These are phyloP conservation scores for Trichoderma sp. DNA, from an alignment of 2,329 filamentous ascomycete genomes.

Conservation along the genomic window DNA sequence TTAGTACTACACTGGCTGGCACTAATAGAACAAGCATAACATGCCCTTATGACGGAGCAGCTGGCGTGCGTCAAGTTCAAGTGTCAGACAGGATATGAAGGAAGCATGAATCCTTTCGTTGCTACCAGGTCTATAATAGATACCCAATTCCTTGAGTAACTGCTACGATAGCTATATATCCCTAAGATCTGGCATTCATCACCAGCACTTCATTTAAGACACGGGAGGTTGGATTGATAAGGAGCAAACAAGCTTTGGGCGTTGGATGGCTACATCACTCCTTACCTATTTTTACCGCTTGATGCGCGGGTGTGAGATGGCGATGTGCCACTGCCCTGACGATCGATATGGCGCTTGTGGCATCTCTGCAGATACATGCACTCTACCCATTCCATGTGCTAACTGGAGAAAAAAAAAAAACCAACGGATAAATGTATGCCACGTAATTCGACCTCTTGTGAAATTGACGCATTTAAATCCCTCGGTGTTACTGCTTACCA, in stretches of 20 bases:
- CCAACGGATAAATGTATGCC: not conserved
- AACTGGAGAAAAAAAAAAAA: not conserved
- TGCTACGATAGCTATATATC: not conserved
- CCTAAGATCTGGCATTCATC: not conserved
- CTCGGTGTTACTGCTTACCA: not conserved
- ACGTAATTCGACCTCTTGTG: not conserved
- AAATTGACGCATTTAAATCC: not conserved
- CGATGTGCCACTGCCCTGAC: not conserved
- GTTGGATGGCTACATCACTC: not conserved
- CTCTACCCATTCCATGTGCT: not conserved
- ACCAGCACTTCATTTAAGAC: not conserved
- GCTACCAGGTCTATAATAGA: no score
- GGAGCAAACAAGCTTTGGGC: not conserved
- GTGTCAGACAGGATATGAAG: not conserved
- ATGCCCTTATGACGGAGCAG: not conserved
- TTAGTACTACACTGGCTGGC: not conserved
- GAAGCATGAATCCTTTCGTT: not conserved
- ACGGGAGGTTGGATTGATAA: not conserved
- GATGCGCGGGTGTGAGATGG: slow-evolving; percentile 3
- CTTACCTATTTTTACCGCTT: not conserved
- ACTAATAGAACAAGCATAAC: not conserved
- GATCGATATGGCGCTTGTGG: not conserved
- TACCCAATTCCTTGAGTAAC: not conserved
- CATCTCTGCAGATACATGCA: not conserved
- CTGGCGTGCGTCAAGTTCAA: not conserved